These are phyloP conservation scores for Austroboletus niveus DNA, from an alignment of 1,284 basidiomycete species.

Conservation along the genomic window DNA sequence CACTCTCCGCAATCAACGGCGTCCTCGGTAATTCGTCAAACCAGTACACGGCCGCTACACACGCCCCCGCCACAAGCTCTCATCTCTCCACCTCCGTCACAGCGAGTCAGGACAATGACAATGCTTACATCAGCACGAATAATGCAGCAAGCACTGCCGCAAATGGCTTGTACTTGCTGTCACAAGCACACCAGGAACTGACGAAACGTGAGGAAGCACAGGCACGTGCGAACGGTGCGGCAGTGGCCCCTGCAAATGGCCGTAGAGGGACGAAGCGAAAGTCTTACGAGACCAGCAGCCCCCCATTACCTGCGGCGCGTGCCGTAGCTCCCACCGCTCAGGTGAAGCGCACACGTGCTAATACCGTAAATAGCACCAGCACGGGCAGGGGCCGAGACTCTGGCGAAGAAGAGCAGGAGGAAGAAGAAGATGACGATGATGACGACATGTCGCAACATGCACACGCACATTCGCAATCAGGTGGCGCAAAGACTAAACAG, in stretches of 20 bases:
- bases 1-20: constrained; percentile 78
- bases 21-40: constrained; percentile 49
- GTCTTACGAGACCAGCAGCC: constrained; percentile 46
- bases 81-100: constrained; percentile 34
- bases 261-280: constrained; percentile 70
- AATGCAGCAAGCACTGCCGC: constrained; percentile 64
- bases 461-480: constrained; percentile 27
- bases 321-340: constrained; percentile 17
- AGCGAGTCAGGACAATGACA: constrained; percentile 32
- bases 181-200: constrained; percentile 92
- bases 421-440: constrained; percentile 51
- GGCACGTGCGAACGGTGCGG: constrained; percentile 43
- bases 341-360: constrained; percentile 49
- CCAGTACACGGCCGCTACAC: constrained; percentile 26
- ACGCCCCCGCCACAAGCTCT: constrained; percentile 31
- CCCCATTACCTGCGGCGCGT: constrained; percentile 34
- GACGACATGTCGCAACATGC: constrained; percentile 36
- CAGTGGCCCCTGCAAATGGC: constrained; percentile 26
- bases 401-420: constrained; percentile 48
- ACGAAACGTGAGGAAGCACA: constrained; percentile 89
- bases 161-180: constrained; percentile 90
- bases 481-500: constrained; percentile 27
- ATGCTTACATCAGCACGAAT: constrained; percentile 45
- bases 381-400: constrained; percentile 28
- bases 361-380: constrained; percentile 31